Evolutionary conservation across 805 yeast species (phyloP).

Genomic region (Komagataella kurtzmanii): DNA sequence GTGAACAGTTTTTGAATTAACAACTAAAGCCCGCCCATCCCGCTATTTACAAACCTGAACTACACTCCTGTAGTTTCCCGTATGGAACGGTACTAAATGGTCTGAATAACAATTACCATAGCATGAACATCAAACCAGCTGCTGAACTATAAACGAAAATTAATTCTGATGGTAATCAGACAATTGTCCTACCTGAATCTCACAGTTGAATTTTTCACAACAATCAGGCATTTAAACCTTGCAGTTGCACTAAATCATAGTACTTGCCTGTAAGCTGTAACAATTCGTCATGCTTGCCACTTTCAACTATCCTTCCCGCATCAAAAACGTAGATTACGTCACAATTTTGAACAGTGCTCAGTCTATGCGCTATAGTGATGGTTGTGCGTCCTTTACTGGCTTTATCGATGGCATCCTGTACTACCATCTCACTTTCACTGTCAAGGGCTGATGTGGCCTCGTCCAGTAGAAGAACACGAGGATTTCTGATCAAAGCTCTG

Average conservation of each 20-base stretch:
- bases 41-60: no score
- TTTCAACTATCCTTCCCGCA: conserved; percentile 37
- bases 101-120: background rate
- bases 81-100: no score
- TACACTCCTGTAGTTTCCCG: no score
- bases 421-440: conserved; percentile 75
- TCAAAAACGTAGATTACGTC: conserved; percentile 62
- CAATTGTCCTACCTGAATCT: background rate
- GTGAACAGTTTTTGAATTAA: no score
- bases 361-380: conserved; percentile 83
- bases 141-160: background rate
- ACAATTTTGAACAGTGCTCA: conserved; percentile 77
- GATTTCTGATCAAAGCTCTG: conserved; percentile 59
- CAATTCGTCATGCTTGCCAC: conserved; percentile 25
- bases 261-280: conserved; percentile 14
- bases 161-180: no score
- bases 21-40: no score
- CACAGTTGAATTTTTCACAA: no score
- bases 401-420: conserved; percentile 54
- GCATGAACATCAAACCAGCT: background rate
- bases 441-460: conserved; percentile 89
- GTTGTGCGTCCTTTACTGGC: conserved; percentile 50
- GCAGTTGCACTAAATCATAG: conserved; percentile 19
- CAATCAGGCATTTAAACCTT: conserved; percentile 2
- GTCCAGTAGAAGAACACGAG: conserved; percentile 60